phyloP scores from a whole-genome alignment of 352 stramenopile genomes.

The Phytophthora vignae region DNA sequence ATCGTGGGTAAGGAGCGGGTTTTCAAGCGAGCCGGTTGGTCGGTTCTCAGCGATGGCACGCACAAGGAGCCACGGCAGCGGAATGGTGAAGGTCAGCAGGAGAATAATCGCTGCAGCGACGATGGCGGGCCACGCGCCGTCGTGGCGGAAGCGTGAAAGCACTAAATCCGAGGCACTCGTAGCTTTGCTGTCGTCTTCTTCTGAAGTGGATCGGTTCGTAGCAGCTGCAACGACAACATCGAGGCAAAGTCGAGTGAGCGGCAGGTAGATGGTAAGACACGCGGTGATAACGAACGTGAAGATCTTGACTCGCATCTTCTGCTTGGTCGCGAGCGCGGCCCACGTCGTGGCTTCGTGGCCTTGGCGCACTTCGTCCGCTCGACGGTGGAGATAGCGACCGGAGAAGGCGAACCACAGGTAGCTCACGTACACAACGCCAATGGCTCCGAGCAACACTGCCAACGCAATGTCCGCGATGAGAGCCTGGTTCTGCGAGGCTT shows the following conservation, averaged over 20 bases:
- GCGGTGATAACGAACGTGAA: slow-evolving; percentile 52
- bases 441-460: slow-evolving; percentile 29
- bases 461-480: slow-evolving; percentile 36
- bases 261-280: slow-evolving; percentile 56
- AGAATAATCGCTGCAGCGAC: background rate
- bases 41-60: background rate
- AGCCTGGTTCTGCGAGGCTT: slow-evolving; percentile 15
- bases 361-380: slow-evolving; percentile 54
- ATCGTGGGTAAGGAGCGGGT: background rate
- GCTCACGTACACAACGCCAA: slow-evolving; percentile 39
- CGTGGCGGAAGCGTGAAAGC: slow-evolving; percentile 22
- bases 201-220: background rate
- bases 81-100: background rate
- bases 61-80: background rate
- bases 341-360: slow-evolving; percentile 52
- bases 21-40: background rate
- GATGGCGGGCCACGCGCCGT: slow-evolving; percentile 34
- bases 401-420: slow-evolving; percentile 56
- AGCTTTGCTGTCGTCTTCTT: background rate
- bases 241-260: slow-evolving; percentile 47
- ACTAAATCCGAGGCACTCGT: slow-evolving; percentile 24
- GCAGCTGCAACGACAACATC: slow-evolving; percentile 32
- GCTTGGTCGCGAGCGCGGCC: slow-evolving; percentile 43
- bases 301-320: slow-evolving; percentile 43
- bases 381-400: slow-evolving; percentile 44